phyloP scores from a whole-genome alignment of 345 rosid genomes.

The Carallia pectinifolia region DNA sequence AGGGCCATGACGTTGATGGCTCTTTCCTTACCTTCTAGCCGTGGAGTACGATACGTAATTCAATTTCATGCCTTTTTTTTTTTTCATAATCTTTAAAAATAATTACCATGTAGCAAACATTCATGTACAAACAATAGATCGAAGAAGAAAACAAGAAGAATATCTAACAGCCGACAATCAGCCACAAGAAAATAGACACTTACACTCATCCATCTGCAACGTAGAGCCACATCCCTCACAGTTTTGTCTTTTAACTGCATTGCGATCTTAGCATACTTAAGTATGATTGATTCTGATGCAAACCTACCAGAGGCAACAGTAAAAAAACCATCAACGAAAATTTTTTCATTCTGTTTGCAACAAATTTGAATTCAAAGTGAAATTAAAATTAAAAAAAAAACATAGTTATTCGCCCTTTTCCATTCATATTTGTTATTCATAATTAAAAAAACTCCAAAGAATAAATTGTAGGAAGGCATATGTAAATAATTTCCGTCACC shows the following conservation, averaged over 20 bases:
- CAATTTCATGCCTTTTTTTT: too few relatives aligned
- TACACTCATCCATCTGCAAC: slow-evolving; percentile 84
- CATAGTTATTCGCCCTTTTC: too few relatives aligned
- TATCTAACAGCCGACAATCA: neutral
- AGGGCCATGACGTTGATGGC: neutral
- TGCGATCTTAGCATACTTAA: slow-evolving; percentile 85
- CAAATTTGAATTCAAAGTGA: neutral
- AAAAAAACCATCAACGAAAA: neutral
- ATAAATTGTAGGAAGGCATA: too few relatives aligned
- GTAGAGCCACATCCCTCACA: slow-evolving; percentile 76
- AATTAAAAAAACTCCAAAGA: too few relatives aligned
- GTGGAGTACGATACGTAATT: too few relatives aligned
- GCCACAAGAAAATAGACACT: slow-evolving; percentile 25
- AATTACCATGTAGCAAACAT: too few relatives aligned
- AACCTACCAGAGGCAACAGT: slow-evolving; percentile 37
- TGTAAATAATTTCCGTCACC: too few relatives aligned
- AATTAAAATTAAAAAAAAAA: too few relatives aligned
- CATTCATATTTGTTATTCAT: too few relatives aligned
- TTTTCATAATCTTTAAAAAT: too few relatives aligned
- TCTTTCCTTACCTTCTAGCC: neutral
- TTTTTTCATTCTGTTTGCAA: neutral
- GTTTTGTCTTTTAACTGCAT: slow-evolving; percentile 73
- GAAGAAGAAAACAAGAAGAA: too few relatives aligned
- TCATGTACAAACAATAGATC: too few relatives aligned
- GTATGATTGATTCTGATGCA: slow-evolving; percentile 50